A percentile compares a stretch with the other conserved stretches of the same genome.
These are phyloP conservation scores for Diaporthe aspalathi DNA, from an alignment of 2,329 filamentous ascomycete species.

Conservation along the genomic window DNA sequence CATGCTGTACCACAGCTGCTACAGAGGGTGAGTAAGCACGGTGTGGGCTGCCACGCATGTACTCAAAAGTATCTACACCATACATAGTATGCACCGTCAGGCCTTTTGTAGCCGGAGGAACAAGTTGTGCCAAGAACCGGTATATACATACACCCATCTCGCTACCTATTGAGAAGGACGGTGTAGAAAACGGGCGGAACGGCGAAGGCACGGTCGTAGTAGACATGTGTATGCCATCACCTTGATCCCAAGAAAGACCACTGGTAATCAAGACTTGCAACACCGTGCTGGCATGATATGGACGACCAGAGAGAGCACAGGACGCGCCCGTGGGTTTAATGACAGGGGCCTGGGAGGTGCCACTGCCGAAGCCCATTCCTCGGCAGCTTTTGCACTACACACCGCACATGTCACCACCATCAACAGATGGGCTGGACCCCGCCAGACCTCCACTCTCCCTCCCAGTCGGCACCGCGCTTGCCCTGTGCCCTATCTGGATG, in stretches of 20 bases:
- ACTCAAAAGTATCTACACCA: too few relatives aligned
- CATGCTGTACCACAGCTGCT: background rate
- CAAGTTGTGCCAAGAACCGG: too few relatives aligned
- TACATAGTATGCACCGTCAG: too few relatives aligned
- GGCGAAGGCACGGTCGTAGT: too few relatives aligned
- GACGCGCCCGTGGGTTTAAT: slow-evolving; percentile 31
- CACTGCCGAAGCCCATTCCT: slow-evolving; percentile 34
- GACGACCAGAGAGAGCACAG: slow-evolving; percentile 7
- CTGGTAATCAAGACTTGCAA: background rate
- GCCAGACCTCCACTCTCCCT: background rate
- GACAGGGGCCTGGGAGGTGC: slow-evolving; percentile 34
- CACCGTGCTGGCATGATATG: background rate
- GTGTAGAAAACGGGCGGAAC: too few relatives aligned
- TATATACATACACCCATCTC: too few relatives aligned
- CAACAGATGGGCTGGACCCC: background rate
- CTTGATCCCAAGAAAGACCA: background rate
- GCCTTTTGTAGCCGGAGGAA: too few relatives aligned
- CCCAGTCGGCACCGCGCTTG: background rate
- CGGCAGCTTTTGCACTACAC: slow-evolving; percentile 23
- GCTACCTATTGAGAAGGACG: too few relatives aligned
- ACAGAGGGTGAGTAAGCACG: background rate
- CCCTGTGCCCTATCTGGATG: slow-evolving; percentile 13
- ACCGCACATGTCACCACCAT: slow-evolving; percentile 30
- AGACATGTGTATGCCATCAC: background rate
- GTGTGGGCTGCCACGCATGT: too few relatives aligned